These are phyloP conservation scores for Aureobasidium sp. DNA, from an alignment of 2,329 filamentous ascomycete species.

Conservation along the genomic window DNA sequence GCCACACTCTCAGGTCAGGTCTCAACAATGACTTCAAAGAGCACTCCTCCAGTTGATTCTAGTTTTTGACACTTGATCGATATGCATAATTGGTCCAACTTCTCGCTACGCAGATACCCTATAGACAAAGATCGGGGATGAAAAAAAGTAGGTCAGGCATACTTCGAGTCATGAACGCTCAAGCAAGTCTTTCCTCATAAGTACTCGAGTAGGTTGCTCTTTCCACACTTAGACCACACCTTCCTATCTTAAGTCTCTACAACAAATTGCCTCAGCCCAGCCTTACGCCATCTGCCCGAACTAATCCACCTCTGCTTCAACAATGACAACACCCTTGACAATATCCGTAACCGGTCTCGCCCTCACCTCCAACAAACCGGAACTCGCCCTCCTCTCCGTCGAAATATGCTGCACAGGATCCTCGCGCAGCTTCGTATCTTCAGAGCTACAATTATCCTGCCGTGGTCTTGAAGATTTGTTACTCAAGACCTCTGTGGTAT, in stretches of 20 bases:
- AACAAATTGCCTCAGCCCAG: no score
- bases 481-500: not conserved
- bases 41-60: no score
- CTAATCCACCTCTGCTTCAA: not conserved
- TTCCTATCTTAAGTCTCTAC: not conserved
- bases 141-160: not conserved
- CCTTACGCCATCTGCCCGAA: no score
- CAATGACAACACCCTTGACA: not conserved
- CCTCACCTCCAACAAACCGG: not conserved
- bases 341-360: constrained; percentile 3
- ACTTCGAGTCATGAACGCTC: not conserved
- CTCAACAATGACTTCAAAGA: no score
- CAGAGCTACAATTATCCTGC: not conserved
- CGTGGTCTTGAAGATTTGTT: not conserved
- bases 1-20: no score
- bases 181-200: not conserved
- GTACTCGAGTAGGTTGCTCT: not conserved
- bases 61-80: not conserved
- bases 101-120: not conserved
- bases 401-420: not conserved
- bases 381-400: not conserved
- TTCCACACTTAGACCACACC: not conserved
- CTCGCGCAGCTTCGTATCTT: not conserved
- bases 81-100: not conserved
- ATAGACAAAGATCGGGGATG: not conserved